Evolutionary conservation across 805 yeast genomes (phyloP).

Genomic region (Candida yuanshanica): DNA sequence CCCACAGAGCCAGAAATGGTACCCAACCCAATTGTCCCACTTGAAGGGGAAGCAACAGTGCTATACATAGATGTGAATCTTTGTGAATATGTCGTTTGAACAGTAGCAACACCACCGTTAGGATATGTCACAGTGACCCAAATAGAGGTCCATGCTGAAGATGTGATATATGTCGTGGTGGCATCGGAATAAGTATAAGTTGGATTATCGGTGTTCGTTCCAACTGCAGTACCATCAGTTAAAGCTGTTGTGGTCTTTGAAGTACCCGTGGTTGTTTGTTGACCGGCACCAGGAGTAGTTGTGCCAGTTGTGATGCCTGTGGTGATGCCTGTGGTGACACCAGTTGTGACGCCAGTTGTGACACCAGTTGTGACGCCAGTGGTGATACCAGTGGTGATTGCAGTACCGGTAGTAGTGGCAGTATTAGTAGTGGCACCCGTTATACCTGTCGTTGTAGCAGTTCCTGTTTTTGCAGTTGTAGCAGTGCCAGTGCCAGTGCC

Average conservation of each 20-base stretch:
- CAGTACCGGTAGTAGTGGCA: conserved; percentile 9
- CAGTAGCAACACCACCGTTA: conserved; percentile 40
- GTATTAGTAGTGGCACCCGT: conserved; percentile 9
- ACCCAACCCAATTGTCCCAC: conserved; percentile 81
- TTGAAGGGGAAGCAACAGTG: conserved; percentile 40
- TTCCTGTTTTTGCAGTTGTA: conserved; percentile 1
- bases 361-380: conserved; percentile 10
- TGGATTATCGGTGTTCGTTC: conserved; percentile 17
- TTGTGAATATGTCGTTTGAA: conserved; percentile 51
- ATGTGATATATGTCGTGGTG: conserved; percentile 26
- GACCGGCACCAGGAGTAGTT: conserved; percentile 3
- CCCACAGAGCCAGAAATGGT: conserved; percentile 68
- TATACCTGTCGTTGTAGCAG: conserved; percentile 3
- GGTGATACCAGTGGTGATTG: conserved; percentile 11
- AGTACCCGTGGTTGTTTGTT: conserved; percentile 10
- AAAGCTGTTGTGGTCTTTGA: conserved; percentile 20
- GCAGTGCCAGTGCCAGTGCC: conserved; percentile 2
- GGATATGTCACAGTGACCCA: conserved; percentile 48
- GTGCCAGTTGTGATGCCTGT: conserved; percentile 6
- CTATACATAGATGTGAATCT: conserved; percentile 41
- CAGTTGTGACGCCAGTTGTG: conserved; percentile 13
- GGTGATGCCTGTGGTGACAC: conserved; percentile 4
- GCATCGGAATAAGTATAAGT: conserved; percentile 24
- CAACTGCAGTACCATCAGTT: conserved; percentile 10
- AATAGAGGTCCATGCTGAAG: conserved; percentile 29